phyloP scores from a whole-genome alignment of 805 yeast genomes.

The Lachancea thermotolerans region DNA sequence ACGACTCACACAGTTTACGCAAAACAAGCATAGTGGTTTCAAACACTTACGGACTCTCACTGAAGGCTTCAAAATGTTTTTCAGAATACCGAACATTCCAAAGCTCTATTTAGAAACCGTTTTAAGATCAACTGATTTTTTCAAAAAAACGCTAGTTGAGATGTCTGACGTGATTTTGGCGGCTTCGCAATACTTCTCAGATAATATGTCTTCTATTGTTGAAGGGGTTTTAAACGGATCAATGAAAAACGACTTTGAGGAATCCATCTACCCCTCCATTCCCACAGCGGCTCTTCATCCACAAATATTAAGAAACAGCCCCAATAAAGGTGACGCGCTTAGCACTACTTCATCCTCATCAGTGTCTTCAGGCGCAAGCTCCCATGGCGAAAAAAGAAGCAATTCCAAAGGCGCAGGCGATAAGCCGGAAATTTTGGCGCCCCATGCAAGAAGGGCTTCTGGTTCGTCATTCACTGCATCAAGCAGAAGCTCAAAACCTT shows the following conservation, averaged over 20 bases:
- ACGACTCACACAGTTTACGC: conserved; percentile 16
- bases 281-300: neutral
- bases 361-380: conserved; percentile 6
- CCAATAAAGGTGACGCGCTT: neutral
- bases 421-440: conserved; percentile 8
- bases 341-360: conserved; percentile 9
- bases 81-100: conserved; percentile 26
- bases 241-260: conserved; percentile 12
- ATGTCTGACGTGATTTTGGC: conserved; percentile 24
- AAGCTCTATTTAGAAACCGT: conserved; percentile 24
- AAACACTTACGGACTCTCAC: conserved; percentile 30
- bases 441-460: conserved; percentile 8
- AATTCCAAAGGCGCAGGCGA: neutral
- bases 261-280: conserved; percentile 2
- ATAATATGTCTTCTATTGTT: conserved; percentile 20
- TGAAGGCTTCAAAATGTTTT: conserved; percentile 33
- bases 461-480: neutral
- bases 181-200: conserved; percentile 20
- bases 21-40: conserved; percentile 11
- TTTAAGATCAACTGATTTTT: conserved; percentile 24
- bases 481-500: neutral
- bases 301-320: neutral
- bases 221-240: conserved; percentile 25
- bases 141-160: conserved; percentile 26
- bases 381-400: conserved; percentile 6